Evolutionary conservation across 2,329 filamentous ascomycete species (phyloP).

Genomic region (Xylariaceae sp.): DNA sequence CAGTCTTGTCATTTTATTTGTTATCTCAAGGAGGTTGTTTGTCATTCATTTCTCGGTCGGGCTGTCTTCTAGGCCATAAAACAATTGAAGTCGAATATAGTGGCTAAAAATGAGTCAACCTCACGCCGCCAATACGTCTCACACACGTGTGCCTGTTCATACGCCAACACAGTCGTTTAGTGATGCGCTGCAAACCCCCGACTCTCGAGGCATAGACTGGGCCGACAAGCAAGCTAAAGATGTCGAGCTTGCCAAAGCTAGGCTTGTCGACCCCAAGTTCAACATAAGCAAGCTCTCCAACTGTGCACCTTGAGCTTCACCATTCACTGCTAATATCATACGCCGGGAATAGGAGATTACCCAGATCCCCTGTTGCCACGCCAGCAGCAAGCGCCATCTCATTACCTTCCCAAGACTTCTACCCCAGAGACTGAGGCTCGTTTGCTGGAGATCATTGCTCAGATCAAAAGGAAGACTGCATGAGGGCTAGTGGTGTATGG

Average conservation of each 20-base stretch:
- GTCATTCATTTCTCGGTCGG: not conserved
- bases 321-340: not conserved
- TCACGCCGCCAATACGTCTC: conserved; percentile 18
- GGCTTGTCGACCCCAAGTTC: conserved; percentile 44
- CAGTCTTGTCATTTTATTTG: too few species aligned
- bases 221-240: conserved; percentile 42
- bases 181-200: conserved; percentile 20
- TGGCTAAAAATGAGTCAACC: conserved; percentile 15
- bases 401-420: conserved; percentile 36
- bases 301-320: not conserved
- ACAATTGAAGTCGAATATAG: not conserved
- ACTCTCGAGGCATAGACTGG: conserved; percentile 21
- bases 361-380: conserved; percentile 43
- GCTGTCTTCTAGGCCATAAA: not conserved
- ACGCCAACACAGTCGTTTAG: conserved; percentile 31
- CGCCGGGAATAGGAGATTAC: conserved; percentile 35
- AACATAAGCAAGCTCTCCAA: conserved; percentile 38
- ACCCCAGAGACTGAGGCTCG: conserved; percentile 39
- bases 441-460: conserved; percentile 35
- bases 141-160: conserved; percentile 22
- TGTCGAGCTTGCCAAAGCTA: conserved; percentile 34
- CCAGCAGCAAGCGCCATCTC: conserved; percentile 30
- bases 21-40: too few species aligned
- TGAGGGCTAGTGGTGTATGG: too few species aligned
- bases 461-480: conserved; percentile 17